Conservation (phyloP, 495 filamentous ascomycete species). For the Lophiostoma macrostomum region DNA sequence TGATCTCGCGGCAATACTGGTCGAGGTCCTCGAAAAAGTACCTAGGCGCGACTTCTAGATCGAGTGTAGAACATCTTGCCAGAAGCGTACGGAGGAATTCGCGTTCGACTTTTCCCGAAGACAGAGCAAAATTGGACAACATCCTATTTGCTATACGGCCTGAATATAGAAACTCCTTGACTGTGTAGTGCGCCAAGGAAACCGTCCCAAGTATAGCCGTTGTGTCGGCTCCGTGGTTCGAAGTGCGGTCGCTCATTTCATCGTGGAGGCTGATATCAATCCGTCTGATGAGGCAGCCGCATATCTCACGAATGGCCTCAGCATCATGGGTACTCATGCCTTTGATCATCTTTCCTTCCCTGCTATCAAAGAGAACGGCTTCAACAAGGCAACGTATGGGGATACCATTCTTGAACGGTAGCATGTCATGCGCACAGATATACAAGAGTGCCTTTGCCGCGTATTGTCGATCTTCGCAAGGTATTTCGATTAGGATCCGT, state of each 20-base stretch:
- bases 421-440: constrained; percentile 1
- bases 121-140: neutral
- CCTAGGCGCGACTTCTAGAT: no score
- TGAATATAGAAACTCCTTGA: constrained; percentile 6
- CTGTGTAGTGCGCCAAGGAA: constrained; percentile 3
- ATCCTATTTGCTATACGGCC: neutral
- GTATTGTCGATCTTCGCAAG: neutral
- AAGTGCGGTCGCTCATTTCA: neutral
- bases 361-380: no score
- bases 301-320: neutral
- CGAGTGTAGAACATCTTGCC: no score
- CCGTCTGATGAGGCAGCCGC: neutral
- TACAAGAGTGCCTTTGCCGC: neutral
- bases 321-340: neutral
- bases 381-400: neutral
- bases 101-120: no score
- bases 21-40: no score
- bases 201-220: neutral
- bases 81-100: no score
- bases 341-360: no score
- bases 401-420: neutral
- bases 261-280: neutral
- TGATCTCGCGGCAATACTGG: no score
- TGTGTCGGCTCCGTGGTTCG: neutral
- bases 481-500: constrained; percentile 7